Evolutionary conservation across 108 stramenopile species (phyloP), one percentile per base, ranked within the genome.

Genomic region (Licmophora abbreviata): DNA sequence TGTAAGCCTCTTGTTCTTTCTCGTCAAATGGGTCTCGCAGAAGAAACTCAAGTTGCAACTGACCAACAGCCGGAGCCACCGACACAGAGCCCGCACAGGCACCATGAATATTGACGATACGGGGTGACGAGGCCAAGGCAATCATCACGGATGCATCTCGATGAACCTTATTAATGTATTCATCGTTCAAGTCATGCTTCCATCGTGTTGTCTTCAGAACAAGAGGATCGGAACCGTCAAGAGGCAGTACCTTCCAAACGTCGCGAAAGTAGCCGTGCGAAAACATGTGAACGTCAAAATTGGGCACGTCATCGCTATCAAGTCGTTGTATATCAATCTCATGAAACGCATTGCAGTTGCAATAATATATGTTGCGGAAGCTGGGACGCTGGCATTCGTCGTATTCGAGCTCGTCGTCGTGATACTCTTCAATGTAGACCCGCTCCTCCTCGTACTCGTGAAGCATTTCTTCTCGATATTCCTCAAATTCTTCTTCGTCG

Each of bases 121-220:
- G 51, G n/a, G 87, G 83, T 40, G 69, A 69, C n/a, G 72, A 31
- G 4, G 78, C 61, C 14, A 89, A 54, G 23, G 71, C 64, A 53
- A 85, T 83, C 52, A 81, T 79, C 7, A 82, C 69, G 58, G 81
- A 63, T 25, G 83, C 78, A 66, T 89, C 87, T 58, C 64, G 76
- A 9, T 79, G 62, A 44, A 67, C 72, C n/a, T n/a, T n/a, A n/a
- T n/a, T n/a, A n/a, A n/a, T n/a, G n/a, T n/a, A n/a, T n/a, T n/a
- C n/a, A n/a, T n/a, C n/a, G n/a, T n/a, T n/a, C n/a, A n/a, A n/a
- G 8, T 50, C 29, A 8, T 50, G 29, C 32, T 64, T 38, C 50
- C 43, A 73, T 56, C 69, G 63, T 9, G 66, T 51, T 1, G 53
- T 69, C 53, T 86, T 86, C 8, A 82, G 29, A 11, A 54, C 66